These are phyloP conservation scores for Phascolomyces articulosus DNA, from an alignment of 371 early-diverging fungal genomes.

Conservation along the genomic window DNA sequence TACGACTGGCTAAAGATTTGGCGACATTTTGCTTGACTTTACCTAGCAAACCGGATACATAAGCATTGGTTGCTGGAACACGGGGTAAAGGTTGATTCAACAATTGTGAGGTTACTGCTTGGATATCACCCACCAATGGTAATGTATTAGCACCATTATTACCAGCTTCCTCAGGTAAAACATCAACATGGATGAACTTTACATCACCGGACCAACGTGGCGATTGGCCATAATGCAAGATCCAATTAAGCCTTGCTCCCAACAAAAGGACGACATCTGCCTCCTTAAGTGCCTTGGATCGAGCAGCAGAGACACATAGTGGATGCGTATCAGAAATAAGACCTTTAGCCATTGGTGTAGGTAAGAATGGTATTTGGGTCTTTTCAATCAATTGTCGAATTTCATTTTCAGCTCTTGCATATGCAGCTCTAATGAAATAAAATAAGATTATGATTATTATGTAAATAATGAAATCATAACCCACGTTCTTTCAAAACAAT, in stretches of 20 bases:
- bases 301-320: conserved; percentile 71
- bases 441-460: neutral
- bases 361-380: conserved; percentile 70
- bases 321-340: conserved; percentile 68
- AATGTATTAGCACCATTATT: conserved; percentile 54
- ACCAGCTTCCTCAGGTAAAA: conserved; percentile 69
- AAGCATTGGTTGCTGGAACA: conserved; percentile 17
- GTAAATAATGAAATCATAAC: neutral
- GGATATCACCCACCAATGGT: conserved; percentile 69
- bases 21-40: conserved; percentile 52
- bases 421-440: conserved; percentile 52
- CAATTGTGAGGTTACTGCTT: conserved; percentile 55
- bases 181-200: conserved; percentile 77
- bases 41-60: conserved; percentile 32
- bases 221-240: conserved; percentile 73
- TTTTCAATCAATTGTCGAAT: conserved; percentile 57
- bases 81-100: conserved; percentile 18
- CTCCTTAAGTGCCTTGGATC: conserved; percentile 65
- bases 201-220: conserved; percentile 60
- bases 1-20: conserved; percentile 30
- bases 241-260: conserved; percentile 84
- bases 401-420: conserved; percentile 70
- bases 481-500: neutral
- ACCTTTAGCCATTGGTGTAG: conserved; percentile 87
- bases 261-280: conserved; percentile 77